Evolutionary conservation across 352 stramenopile genomes (phyloP).

Genomic region (Globisporangium carolinianum): DNA sequence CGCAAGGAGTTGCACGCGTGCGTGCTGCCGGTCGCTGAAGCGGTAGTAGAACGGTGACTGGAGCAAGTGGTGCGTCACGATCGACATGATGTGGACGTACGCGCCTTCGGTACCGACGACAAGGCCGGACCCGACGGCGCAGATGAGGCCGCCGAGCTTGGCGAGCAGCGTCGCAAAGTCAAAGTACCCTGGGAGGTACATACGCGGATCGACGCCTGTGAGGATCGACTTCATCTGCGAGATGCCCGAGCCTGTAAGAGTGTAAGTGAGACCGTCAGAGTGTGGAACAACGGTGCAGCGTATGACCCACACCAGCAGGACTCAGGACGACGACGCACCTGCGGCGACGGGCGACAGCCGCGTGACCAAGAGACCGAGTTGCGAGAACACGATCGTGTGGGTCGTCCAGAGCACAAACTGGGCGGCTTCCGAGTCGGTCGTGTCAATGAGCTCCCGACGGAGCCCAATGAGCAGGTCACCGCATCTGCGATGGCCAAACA

Average conservation of each 20-base stretch:
- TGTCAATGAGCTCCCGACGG: constrained; percentile 31
- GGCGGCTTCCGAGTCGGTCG: constrained; percentile 19
- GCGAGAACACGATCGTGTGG: constrained; percentile 68
- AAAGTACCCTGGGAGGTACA: constrained; percentile 83
- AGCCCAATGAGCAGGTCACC: constrained; percentile 36
- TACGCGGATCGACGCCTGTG: constrained; percentile 71
- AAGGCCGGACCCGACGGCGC: constrained; percentile 90
- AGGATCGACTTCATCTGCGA: constrained; percentile 88
- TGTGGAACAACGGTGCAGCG: not conserved
- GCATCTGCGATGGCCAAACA: constrained; percentile 12
- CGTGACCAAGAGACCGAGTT: constrained; percentile 62
- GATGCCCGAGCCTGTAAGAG: constrained; percentile 49
- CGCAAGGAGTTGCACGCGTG: constrained; percentile 83
- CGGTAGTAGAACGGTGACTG: constrained; percentile 56
- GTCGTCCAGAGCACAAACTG: constrained; percentile 55
- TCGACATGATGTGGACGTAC: constrained; percentile 97
- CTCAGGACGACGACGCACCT: constrained; percentile 11
- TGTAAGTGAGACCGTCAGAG: too few species aligned
- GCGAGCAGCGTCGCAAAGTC: constrained; percentile 76
- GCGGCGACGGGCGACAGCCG: constrained; percentile 62
- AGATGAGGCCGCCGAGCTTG: constrained; percentile 92
- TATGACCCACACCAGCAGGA: not conserved
- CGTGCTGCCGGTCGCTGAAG: constrained; percentile 74
- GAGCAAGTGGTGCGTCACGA: constrained; percentile 89
- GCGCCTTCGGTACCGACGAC: constrained; percentile 97